Evolutionary conservation across 805 yeast species (phyloP), one percentile per base, ranked within the genome.

Genomic region (Starmerella scarabaei): DNA sequence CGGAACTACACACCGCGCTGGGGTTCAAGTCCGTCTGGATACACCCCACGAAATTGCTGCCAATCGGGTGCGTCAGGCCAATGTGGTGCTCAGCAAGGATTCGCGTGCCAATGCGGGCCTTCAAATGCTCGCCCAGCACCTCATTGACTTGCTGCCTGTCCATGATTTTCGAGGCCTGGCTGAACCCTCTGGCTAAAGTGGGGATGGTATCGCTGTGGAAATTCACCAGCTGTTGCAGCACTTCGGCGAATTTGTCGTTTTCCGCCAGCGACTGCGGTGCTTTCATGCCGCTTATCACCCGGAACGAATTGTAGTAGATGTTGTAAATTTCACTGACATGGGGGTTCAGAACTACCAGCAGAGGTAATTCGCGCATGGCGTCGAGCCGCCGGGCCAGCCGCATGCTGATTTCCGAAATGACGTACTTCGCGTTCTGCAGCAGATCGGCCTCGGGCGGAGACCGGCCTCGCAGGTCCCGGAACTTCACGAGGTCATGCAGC

Each of bases 181-280:
- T 67, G 53, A 88, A 79, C 0, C 97, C 98, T 44, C 75, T 74
- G 14, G 95, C 82, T 40, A 88, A 62, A 3, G 73, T 69, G 3
- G 93, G 80, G 36, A 91, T 67, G 3, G 93, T 84, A 56, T 91
- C 94, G 14, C 83, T 71, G 56, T 88, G 97, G 30, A 75, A 66
- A 42, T 77, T 78, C 15, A 83, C 71, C 47, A 83, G 76, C 33
- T 70, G 62, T 18, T 64, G 60, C 36, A 88, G 61, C 5, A 75
- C 67, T 5, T 60, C 53, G 12, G 74, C 68, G 47, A 84, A 74
- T 33, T 55, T 51, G 3, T 56, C 58, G 52, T 79, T 78, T 41
- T 79, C 77, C 35, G 69, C 69, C 14, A 67, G 42, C 5, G 74
- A 71, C 44, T 59, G 51, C 5, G 74, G 67, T 30, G 67, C 55